Base-by-base conservation (phyloP, 768 basidiomycete genomes). In the Calocybe cyanea region DNA sequence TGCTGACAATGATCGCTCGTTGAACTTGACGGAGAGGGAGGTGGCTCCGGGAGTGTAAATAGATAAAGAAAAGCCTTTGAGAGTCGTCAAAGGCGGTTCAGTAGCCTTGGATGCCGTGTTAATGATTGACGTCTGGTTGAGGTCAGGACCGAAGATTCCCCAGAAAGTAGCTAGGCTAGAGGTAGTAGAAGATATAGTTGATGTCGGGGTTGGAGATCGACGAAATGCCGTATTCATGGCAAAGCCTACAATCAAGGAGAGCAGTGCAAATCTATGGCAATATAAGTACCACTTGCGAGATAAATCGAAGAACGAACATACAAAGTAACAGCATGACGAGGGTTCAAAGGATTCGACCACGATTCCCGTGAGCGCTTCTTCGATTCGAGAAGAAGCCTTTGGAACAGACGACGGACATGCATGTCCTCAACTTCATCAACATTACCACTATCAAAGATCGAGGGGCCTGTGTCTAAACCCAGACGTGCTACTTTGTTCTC, bases 221-320 rank as follows among this genome's bases (percentile, higher is more conserved):
- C 67, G 70, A 60, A 79, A 71, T 5, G 69, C 57, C 7, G 74
- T 71, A 50, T 78, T 80, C 58, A 78, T 70, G 9, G 81, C 67
- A 34, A 77, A 78, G 25, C 63, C 83, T 70, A 86, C 67, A n/a
- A 87, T 70, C 31, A 88, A 68, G 31, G 84, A 84, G 52, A 88
- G 64, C 38, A 88, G 60, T 0, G 85, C 82, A 49, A 88, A 74
- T 38, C 86, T 88, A 51, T n/a, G 4, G 46, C 19, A 19, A 20
- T 19, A 6, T 54, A 18, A 48, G 15, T 38, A 31, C 38, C 20
- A 40, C 33, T 52, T 43, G 25, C 43, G 10, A 37, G 55, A 37
- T 49, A 34, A 31, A 45, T 25, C 35, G 21, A 46, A 7, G 33
- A 43, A 43, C 33, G 25, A 39, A 64, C 81, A n/a, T 69, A 87